phyloP scores from a whole-genome alignment of 164 flowering plant genomes.

The Chimonanthus praecox region DNA sequence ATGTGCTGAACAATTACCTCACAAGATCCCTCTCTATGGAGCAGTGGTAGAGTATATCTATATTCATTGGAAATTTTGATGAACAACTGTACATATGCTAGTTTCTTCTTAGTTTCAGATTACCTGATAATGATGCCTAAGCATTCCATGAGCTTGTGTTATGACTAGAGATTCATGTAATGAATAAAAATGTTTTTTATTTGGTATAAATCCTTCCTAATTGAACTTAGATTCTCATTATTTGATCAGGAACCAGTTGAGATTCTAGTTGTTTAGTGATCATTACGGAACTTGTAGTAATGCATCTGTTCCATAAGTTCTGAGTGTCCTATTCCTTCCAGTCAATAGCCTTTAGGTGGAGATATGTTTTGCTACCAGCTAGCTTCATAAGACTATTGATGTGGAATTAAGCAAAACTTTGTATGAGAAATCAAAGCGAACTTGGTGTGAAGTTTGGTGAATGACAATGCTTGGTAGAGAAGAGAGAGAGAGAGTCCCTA shows the following conservation, averaged over 20 bases:
- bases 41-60: slow-evolving; percentile 55
- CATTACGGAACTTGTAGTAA: neutral
- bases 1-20: slow-evolving; percentile 91
- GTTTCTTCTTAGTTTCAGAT: neutral
- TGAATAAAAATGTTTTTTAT: neutral
- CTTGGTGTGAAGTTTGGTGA: neutral
- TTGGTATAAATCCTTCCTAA: neutral
- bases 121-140: neutral
- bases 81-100: neutral
- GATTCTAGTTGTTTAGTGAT: neutral
- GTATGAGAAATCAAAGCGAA: neutral
- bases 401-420: neutral
- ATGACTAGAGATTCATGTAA: neutral
- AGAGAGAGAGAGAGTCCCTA: too few relatives aligned
- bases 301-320: neutral
- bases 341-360: neutral
- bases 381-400: neutral
- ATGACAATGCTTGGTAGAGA: neutral
- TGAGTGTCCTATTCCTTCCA: neutral
- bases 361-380: neutral
- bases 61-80: neutral
- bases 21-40: slow-evolving; percentile 88
- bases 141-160: neutral
- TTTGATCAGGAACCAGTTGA: neutral
- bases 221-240: neutral